phyloP scores from a whole-genome alignment of 164 flowering plant genomes.

The Aristolochia fimbriata region DNA sequence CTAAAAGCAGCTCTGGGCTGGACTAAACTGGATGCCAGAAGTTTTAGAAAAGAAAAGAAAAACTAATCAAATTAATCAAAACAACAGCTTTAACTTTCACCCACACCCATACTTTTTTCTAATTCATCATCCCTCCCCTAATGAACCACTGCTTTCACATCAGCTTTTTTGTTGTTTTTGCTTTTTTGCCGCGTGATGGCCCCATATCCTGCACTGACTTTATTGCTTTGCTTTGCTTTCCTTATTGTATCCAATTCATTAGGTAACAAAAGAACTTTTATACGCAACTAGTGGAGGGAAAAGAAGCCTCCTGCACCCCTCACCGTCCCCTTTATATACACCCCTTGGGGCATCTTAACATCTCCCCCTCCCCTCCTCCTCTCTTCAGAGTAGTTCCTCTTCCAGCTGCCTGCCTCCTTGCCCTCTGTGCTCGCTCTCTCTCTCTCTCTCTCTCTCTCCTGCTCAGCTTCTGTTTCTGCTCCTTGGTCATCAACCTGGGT shows the following conservation, averaged over 20 bases:
- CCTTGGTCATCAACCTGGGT: neutral
- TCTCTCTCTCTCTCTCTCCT: neutral
- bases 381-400: neutral
- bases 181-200: neutral
- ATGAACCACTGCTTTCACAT: slow-evolving; percentile 1
- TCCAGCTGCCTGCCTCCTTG: neutral
- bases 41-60: too few species aligned
- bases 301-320: neutral
- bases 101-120: neutral
- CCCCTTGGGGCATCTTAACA: slow-evolving; percentile 4
- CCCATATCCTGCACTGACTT: neutral
- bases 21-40: too few species aligned
- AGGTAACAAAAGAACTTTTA: neutral
- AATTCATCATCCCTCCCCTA: neutral
- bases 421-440: neutral
- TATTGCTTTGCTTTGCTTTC: neutral
- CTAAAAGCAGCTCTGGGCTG: too few species aligned
- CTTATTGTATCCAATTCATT: slow-evolving; percentile 1
- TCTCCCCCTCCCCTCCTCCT: slow-evolving; percentile 8
- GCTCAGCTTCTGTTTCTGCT: neutral
- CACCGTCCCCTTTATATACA: slow-evolving; percentile 9
- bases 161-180: neutral
- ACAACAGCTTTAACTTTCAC: too few species aligned
- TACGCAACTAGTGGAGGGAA: slow-evolving; percentile 1
- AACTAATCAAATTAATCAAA: too few species aligned